Conservation (phyloP, 345 rosid genomes). For the Brassica incana region DNA sequence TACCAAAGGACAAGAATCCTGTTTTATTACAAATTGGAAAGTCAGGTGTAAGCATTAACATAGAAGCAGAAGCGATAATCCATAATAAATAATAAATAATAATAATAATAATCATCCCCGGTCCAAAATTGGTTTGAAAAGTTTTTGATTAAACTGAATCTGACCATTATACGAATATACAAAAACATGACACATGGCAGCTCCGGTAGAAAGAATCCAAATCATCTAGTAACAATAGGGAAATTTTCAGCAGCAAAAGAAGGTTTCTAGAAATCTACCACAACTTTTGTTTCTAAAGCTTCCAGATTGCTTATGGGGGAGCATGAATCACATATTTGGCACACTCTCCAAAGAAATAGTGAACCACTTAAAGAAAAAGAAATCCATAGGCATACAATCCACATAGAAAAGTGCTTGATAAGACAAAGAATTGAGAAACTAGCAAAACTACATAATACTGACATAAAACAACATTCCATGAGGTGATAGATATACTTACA, state of each 20-base stretch:
- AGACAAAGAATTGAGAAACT: not conserved
- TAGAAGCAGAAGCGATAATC: slow-evolving; percentile 4
- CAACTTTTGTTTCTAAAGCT: not conserved
- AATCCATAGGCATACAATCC: not conserved
- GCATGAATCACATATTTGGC: not conserved
- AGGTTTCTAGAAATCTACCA: not conserved
- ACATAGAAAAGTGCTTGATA: not conserved
- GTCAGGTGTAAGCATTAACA: not conserved
- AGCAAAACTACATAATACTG: not conserved
- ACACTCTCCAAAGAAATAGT: not conserved
- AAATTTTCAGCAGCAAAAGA: not conserved
- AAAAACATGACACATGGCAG: not conserved
- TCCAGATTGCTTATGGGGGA: not conserved
- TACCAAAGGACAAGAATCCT: slow-evolving; percentile 77
- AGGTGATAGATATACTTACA: slow-evolving; percentile 25
- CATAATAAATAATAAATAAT: not conserved
- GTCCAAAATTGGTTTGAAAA: not conserved
- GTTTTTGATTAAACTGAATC: not conserved
- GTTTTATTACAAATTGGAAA: not conserved
- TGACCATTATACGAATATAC: not conserved
- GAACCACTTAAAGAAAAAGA: not conserved
- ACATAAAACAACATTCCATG: not conserved
- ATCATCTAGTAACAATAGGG: not conserved
- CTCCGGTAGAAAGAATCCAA: slow-evolving; percentile 3
- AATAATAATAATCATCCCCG: slow-evolving; percentile 2